phyloP scores from a whole-genome alignment of 441 rosid species.

The Sinapis alba region DNA sequence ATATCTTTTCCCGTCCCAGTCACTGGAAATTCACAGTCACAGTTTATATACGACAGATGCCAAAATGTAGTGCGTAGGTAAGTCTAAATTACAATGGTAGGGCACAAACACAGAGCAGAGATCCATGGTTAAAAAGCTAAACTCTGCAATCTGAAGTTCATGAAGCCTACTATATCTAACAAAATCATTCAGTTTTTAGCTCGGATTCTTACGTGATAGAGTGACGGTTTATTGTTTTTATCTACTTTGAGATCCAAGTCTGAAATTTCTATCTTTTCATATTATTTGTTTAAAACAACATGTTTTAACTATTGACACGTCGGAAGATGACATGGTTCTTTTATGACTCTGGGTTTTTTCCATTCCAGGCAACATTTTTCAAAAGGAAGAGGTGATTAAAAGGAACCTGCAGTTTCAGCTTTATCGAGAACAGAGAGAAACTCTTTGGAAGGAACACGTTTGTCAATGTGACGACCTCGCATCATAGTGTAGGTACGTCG shows the following conservation, averaged over 20 bases:
- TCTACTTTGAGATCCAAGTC: not conserved
- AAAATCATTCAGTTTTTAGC: too few species aligned
- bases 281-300: not conserved
- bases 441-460: slow-evolving; percentile 65
- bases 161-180: too few species aligned
- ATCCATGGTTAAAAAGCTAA: not conserved
- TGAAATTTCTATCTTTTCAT: too few species aligned
- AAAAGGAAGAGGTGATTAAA: not conserved
- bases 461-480: slow-evolving; percentile 85
- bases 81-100: not conserved
- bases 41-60: not conserved
- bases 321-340: not conserved
- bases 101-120: not conserved
- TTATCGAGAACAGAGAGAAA: slow-evolving; percentile 48
- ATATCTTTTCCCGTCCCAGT: slow-evolving; percentile 64
- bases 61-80: not conserved
- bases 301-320: not conserved
- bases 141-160: too few species aligned
- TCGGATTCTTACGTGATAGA: too few species aligned
- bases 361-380: not conserved
- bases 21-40: slow-evolving; percentile 40
- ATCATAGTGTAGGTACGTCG: slow-evolving; percentile 48
- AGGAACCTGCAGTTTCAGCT: slow-evolving; percentile 60
- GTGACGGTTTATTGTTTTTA: too few species aligned
- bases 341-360: not conserved